Conservation (phyloP, 2,329 filamentous ascomycete species). For the Thielaviopsis euricoi region DNA sequence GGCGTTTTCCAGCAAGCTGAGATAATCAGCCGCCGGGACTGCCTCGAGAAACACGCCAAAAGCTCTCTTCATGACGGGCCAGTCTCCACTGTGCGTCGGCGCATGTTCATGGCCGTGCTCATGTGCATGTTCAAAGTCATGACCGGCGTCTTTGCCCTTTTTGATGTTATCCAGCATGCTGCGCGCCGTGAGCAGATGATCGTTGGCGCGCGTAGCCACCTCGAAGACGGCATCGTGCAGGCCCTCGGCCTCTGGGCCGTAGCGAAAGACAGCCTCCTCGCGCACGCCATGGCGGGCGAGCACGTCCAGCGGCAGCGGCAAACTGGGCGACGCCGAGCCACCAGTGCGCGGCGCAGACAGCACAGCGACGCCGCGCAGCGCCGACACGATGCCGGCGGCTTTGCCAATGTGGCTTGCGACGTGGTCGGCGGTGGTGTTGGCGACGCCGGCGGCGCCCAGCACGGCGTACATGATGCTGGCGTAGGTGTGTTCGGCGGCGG, state of each 20-base stretch:
- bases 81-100: slow-evolving; percentile 19
- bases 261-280: slow-evolving; percentile 79
- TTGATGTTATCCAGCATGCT: slow-evolving; percentile 77
- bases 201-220: slow-evolving; percentile 84
- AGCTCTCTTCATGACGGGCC: slow-evolving; percentile 35
- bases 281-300: slow-evolving; percentile 69
- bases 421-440: slow-evolving; percentile 76
- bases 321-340: slow-evolving; percentile 22
- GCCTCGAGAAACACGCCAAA: slow-evolving; percentile 73
- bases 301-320: slow-evolving; percentile 74
- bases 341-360: slow-evolving; percentile 36
- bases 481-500: slow-evolving; percentile 89
- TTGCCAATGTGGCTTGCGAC: slow-evolving; percentile 92
- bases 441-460: slow-evolving; percentile 60
- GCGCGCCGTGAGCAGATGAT: slow-evolving; percentile 83
- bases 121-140: slow-evolving; percentile 69
- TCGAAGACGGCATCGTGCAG: slow-evolving; percentile 80
- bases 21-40: slow-evolving; percentile 60
- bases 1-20: slow-evolving; percentile 57
- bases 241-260: slow-evolving; percentile 61
- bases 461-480: slow-evolving; percentile 82
- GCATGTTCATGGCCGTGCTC: slow-evolving; percentile 50
- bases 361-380: slow-evolving; percentile 74
- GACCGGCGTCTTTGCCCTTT: slow-evolving; percentile 56
- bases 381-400: slow-evolving; percentile 70